Base-by-base conservation (phyloP, 495 filamentous ascomycete genomes). In the Penicillium pancosmium region DNA sequence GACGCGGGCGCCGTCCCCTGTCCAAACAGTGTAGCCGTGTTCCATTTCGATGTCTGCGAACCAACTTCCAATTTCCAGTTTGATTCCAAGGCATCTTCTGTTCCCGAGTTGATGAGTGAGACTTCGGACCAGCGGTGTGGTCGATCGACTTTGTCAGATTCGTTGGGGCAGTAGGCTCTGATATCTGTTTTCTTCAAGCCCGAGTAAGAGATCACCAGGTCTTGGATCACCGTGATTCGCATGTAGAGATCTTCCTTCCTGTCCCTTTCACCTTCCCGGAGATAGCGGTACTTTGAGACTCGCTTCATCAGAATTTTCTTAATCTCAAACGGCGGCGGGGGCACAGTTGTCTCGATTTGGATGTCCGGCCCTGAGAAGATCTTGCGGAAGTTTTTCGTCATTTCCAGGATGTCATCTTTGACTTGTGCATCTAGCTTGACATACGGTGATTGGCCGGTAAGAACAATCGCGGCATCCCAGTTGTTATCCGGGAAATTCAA, bases 401-500 rank as follows among this genome's bases (percentile, higher is more conserved):
- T 25, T 9, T n/a, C 5, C 16, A 9, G 4, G n/a, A 44, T 16
- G 4, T 10, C 41, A 5, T 48, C 2, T 12, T 48, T 12, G 7
- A 27, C 12, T 15, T 48, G 5, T 5, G 19, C 8, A 5, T 3
- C 8, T 4, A 27, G 18, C 3, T 25, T 48, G 21, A 48, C 15
- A 10, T 27, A 15, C 4, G 7, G 46, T 48, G 46, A 27, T 25
- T 27, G 46, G 10, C 46, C 46, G 15, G 10, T 27, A 3, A 48
- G 46, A 15, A 48, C 21, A n/a, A 48, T 27, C 23, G 19, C 46
- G 3, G 46, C 46, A 48, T 48, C 46, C 46, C 46, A 48, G 8
- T 5, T 19, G 10, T 48, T 23, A 5, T 48, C 46, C 10, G 46
- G 46, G 7, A 48, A 48, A 27, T 48, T 48, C 11, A 48, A 3